Base-by-base conservation (phyloP, 208 protist species). In the Leishmania braziliensis region DNA sequence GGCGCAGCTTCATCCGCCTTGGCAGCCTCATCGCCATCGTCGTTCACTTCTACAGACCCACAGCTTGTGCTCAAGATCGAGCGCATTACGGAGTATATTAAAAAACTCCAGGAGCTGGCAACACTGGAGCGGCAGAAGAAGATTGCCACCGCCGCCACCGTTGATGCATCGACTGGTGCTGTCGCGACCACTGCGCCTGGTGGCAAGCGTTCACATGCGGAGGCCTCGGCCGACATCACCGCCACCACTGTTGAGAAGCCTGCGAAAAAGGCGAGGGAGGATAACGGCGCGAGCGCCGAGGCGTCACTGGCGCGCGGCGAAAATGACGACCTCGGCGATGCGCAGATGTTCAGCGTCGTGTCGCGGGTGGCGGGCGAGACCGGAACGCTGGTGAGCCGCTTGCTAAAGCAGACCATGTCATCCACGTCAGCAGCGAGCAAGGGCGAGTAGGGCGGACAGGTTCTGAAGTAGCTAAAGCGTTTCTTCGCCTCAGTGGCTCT, bases 11-110 rank as follows among this genome's bases (percentile, higher is more conserved):
- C 43, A 53, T 54, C 50, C 20, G 23, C 39, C 8, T 18, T 43
- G 60, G 20, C 58, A 6, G 51, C 77, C 16, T 58, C 65, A 23
- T 36, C 75, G 20, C 12, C 58, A 3, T 46, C 56, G 18, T 79
- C 75, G 43, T 43, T 29, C n/a, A 29, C 58, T 0, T 58, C 68
- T 14, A 83, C 83, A 1, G 92, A 97, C 71, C 79, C 86, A 53
- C 94, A 94, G 86, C 82, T 97, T 46, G 75, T 90, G n/a, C 84
- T 95, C 0, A 96, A 97, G 84, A 94, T 97, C 46, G 89, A 97
- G 58, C 94, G 94, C 6, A 90, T 97, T 60, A 90, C 91, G 48
- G 94, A 95, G 68, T 96, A 96, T 78, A 95, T 97, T 58, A 90
- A 91, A 53, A 97, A 97, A 73, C 77, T 97, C 46, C 89, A 88